A percentile compares a stretch with the other conserved stretches of the same genome.
These are phyloP conservation scores for Mimosa pudica DNA, from an alignment of 306 rosid species.

Conservation along the genomic window DNA sequence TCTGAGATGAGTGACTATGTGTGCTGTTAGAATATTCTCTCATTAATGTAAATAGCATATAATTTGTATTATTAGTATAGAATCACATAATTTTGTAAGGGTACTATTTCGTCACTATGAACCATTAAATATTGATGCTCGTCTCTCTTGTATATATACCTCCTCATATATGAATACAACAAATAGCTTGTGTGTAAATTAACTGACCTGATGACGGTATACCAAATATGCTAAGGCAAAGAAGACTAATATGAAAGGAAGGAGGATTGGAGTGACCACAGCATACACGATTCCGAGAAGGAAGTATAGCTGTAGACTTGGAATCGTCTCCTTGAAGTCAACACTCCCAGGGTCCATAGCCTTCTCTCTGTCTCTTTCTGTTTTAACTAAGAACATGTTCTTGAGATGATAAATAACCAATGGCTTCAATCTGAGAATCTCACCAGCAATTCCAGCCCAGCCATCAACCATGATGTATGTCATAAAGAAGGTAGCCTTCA, in stretches of 20 bases:
- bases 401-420: conserved; percentile 93
- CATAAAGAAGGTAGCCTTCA: conserved; percentile 97
- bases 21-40: too few species aligned
- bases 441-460: conserved; percentile 97
- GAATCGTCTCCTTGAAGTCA: conserved; percentile 86
- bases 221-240: conserved; percentile 92
- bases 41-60: too few species aligned
- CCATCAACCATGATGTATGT: conserved; percentile 99
- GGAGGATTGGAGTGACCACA: conserved; percentile 94
- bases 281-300: conserved; percentile 92
- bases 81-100: too few species aligned
- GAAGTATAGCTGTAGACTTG: conserved; percentile 90
- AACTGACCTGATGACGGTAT: conserved; percentile 96
- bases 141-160: too few species aligned
- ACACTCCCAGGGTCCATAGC: conserved; percentile 94
- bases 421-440: conserved; percentile 91
- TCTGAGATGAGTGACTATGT: not conserved
- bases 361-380: conserved; percentile 86
- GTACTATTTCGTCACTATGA: too few species aligned
- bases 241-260: conserved; percentile 94
- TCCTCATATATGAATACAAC: too few species aligned
- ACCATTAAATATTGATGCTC: too few species aligned
- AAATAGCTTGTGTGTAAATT: not conserved
- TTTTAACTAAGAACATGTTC: conserved; percentile 89
- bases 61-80: too few species aligned